phyloP scores from a whole-genome alignment of 192 early-diverging fungal genomes.

The Oehlia diaphana region DNA sequence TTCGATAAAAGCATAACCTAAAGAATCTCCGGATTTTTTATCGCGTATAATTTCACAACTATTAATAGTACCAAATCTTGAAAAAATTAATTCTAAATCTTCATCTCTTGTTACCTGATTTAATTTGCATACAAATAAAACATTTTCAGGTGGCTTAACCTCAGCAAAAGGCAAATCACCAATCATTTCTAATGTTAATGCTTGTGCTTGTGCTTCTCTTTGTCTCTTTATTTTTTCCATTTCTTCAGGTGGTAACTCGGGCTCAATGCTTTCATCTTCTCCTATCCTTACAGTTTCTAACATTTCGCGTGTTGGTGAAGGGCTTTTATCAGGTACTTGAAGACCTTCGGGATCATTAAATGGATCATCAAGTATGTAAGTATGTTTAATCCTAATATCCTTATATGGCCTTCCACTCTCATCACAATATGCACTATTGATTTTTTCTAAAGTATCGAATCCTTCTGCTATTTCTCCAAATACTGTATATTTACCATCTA shows the following conservation, averaged over 20 bases:
- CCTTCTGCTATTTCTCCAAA: slow-evolving; percentile 92
- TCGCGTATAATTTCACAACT: slow-evolving; percentile 94
- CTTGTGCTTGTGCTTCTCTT: slow-evolving; percentile 78
- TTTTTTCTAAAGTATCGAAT: slow-evolving; percentile 78
- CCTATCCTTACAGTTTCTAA: slow-evolving; percentile 72
- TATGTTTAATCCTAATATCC: slow-evolving; percentile 90
- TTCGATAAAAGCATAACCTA: slow-evolving; percentile 97
- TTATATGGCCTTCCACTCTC: slow-evolving; percentile 70
- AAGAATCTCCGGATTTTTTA: slow-evolving; percentile 73
- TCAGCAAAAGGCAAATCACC: slow-evolving; percentile 97
- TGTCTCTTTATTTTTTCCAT: slow-evolving; percentile 65
- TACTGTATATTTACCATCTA: slow-evolving; percentile 81
- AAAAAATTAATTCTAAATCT: slow-evolving; percentile 91
- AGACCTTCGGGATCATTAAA: slow-evolving; percentile 81
- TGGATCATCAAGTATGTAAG: slow-evolving; percentile 90
- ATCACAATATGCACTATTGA: slow-evolving; percentile 74
- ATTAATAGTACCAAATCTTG: slow-evolving; percentile 82
- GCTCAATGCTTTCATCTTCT: slow-evolving; percentile 73
- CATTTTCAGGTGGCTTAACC: slow-evolving; percentile 94
- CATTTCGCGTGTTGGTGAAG: slow-evolving; percentile 73
- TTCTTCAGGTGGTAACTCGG: slow-evolving; percentile 59
- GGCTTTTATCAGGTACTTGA: slow-evolving; percentile 66
- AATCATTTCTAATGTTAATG: slow-evolving; percentile 96
- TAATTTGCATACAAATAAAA: slow-evolving; percentile 94
- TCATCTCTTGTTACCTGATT: slow-evolving; percentile 89